Conservation (phyloP, 768 basidiomycete genomes). For the Podaxis pistillaris region DNA sequence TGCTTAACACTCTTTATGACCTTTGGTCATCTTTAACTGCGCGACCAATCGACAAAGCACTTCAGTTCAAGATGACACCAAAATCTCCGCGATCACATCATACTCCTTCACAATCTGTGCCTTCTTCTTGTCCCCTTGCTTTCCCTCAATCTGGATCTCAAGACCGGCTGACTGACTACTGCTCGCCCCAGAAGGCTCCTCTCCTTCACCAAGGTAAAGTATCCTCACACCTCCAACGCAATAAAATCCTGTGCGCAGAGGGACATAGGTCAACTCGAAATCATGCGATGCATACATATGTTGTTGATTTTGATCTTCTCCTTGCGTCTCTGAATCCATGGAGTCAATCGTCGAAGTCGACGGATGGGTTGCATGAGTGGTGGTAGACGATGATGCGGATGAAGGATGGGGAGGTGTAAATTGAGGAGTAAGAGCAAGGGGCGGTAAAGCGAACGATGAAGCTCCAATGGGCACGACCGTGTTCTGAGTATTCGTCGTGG, state of each 20-base stretch:
- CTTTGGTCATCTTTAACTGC: not conserved
- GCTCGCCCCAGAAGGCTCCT: not conserved
- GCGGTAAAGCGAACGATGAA: constrained; percentile 9
- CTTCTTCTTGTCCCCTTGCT: constrained; percentile 27
- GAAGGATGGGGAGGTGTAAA: constrained; percentile 5
- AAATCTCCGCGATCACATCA: constrained; percentile 69
- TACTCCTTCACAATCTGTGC: constrained; percentile 65
- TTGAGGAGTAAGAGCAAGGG: not conserved
- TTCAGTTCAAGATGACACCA: constrained; percentile 41
- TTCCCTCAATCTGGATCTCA: not conserved
- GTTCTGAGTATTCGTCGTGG: constrained; percentile 39
- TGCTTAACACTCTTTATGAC: not conserved
- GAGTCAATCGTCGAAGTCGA: constrained; percentile 13
- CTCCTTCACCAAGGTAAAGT: constrained; percentile 46
- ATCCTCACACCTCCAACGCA: constrained; percentile 72
- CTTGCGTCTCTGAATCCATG: constrained; percentile 3
- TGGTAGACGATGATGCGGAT: not conserved
- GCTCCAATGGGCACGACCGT: constrained; percentile 14
- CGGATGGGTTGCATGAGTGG: constrained; percentile 7
- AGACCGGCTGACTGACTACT: not conserved
- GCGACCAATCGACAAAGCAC: not conserved
- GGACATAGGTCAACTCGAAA: constrained; percentile 64
- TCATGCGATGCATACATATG: constrained; percentile 45
- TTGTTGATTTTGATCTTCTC: constrained; percentile 16
- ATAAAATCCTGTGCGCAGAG: constrained; percentile 57